Evolutionary conservation across 108 stramenopile genomes (phyloP), one percentile per base, ranked within the genome.

Genomic region (Pseudonitzschia multiseries): DNA sequence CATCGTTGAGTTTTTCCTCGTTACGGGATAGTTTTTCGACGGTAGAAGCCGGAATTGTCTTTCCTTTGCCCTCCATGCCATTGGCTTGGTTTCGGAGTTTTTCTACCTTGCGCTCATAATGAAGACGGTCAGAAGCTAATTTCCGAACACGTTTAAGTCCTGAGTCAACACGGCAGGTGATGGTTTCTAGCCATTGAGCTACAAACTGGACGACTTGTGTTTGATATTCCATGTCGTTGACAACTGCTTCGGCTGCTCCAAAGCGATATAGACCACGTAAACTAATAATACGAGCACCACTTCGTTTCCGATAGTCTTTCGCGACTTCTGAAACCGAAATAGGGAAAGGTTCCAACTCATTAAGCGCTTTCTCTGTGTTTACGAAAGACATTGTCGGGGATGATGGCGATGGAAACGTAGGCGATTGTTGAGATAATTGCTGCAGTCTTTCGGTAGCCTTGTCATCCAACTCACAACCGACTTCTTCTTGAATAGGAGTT

Each of bases 101-200:
- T 60, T 71, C 74, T n/a, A 80, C 67, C 62, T 80, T 80, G 2
- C 48, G 40, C 48, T 80, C 73, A 59, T 80, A 80, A 56, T 80
- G 79, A 61, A 57, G 51, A 22, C 65, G 33, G 27, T 70, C 66
- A 8, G 43, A 40, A 50, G 65, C 68, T 5, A 80, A 29, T 44
- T 80, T 70, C 21, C 53, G 12, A 20, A 66, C 69, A 9, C 0
- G 44, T 48, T 65, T 65, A 18, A 75, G 18, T 20, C 65, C 74
- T 18, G 21, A n/a, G 26, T 75, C 69, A 29, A 80, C 32, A 1
- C 65, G 74, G 15, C 65, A 33, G 8, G 74, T 80, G 46, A 75
- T 64, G 24, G 32, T 52, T 4, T 43, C 36, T 71, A 75, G 62
- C 79, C 79, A 80, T 59, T 80, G 70, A 10, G 61, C 43, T 1